Percentiles rank a stretch among this genome's conserved stretches.
These are phyloP conservation scores for Lagenaria siceraria DNA, from an alignment of 306 rosid genomes.

Conservation along the genomic window DNA sequence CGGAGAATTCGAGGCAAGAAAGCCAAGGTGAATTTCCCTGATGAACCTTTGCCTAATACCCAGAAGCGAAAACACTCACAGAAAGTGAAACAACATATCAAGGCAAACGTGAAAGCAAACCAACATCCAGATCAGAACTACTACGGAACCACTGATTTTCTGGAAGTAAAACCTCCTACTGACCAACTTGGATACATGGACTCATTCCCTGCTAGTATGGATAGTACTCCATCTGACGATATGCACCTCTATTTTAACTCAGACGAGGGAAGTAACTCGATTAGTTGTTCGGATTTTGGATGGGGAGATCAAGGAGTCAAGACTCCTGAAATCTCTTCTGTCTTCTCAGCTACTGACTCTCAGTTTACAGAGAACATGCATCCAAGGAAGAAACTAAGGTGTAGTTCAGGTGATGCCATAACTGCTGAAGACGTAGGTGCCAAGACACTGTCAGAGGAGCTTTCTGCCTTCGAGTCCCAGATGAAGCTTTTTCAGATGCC, in stretches of 20 bases:
- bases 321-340: slow-evolving; percentile 78
- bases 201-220: slow-evolving; percentile 20
- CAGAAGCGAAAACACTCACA: slow-evolving; percentile 29
- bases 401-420: slow-evolving; percentile 20
- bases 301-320: slow-evolving; percentile 60
- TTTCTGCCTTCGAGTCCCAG: slow-evolving; percentile 56
- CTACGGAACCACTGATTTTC: slow-evolving; percentile 29
- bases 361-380: slow-evolving; percentile 34
- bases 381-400: slow-evolving; percentile 29
- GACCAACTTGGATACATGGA: slow-evolving; percentile 34
- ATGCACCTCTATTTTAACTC: slow-evolving; percentile 43
- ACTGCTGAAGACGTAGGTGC: slow-evolving; percentile 18
- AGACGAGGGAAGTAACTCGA: slow-evolving; percentile 73
- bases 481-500: slow-evolving; percentile 56
- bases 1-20: slow-evolving; percentile 83
- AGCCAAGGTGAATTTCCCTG: slow-evolving; percentile 94
- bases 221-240: slow-evolving; percentile 22
- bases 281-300: slow-evolving; percentile 58
- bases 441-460: slow-evolving; percentile 65
- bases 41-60: slow-evolving; percentile 33
- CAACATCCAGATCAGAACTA: slow-evolving; percentile 31
- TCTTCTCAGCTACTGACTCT: slow-evolving; percentile 43
- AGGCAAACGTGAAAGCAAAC: slow-evolving; percentile 21
- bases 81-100: slow-evolving; percentile 13
- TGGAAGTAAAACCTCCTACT: slow-evolving; percentile 59